phyloP scores from a whole-genome alignment of 129 eudicot genomes.

The Rutidosis leptorrhynchoides region DNA sequence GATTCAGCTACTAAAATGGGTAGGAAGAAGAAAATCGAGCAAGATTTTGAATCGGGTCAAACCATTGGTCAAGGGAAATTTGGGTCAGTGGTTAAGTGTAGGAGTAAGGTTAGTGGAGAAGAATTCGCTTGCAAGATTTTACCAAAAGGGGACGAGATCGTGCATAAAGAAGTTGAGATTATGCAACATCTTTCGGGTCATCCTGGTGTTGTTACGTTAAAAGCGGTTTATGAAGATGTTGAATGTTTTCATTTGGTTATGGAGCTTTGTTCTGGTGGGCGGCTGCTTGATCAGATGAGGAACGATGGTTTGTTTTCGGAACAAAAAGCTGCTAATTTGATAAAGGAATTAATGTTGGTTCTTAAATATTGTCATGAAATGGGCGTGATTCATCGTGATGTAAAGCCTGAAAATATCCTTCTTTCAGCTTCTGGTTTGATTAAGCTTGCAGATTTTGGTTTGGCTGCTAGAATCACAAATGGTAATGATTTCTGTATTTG shows the following conservation, averaged over 20 bases:
- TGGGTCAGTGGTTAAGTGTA: conserved; percentile 48
- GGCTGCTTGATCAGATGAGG: conserved; percentile 51
- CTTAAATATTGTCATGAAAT: conserved; percentile 62
- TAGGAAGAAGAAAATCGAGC: conserved; percentile 51
- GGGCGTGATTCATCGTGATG: conserved; percentile 62
- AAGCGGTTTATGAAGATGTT: conserved; percentile 53
- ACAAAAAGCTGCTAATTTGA: conserved; percentile 40
- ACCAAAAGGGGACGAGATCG: conserved; percentile 49
- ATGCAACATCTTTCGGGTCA: conserved; percentile 67
- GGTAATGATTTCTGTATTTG: conserved; percentile 25
- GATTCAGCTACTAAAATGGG: conserved; percentile 47
- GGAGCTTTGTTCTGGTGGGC: conserved; percentile 56
- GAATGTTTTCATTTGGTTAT: conserved; percentile 46
- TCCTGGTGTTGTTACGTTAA: conserved; percentile 49
- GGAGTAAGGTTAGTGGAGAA: conserved; percentile 34
- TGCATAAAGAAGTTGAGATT: conserved; percentile 57
- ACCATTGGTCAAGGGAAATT: conserved; percentile 54
- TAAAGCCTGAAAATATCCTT: conserved; percentile 56
- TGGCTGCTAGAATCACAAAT: conserved; percentile 55
- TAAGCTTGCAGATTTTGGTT: conserved; percentile 64
- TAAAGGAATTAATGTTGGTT: conserved; percentile 57
- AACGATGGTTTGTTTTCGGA: conserved; percentile 45
- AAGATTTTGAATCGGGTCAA: conserved; percentile 36
- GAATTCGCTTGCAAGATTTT: conserved; percentile 53
- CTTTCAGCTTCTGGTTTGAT: conserved; percentile 43